Percentiles rank a stretch among this genome's conserved stretches.
Evolutionary conservation across 306 rosid genomes (phyloP).

Genomic region (Trifolium pratense): DNA sequence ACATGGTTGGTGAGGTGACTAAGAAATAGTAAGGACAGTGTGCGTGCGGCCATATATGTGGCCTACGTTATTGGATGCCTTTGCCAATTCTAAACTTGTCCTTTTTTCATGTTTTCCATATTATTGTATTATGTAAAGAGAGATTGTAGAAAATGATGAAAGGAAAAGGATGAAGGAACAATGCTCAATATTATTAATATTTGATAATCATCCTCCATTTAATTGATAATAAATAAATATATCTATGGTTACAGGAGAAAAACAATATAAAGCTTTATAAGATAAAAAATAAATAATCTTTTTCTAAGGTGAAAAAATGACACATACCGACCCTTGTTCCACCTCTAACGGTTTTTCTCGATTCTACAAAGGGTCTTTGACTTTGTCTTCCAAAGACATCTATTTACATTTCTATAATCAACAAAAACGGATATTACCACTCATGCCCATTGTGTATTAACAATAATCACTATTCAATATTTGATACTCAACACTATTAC

Average conservation of each 20-base stretch:
- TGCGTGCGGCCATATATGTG: not conserved
- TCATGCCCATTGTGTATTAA: slow-evolving; percentile 39
- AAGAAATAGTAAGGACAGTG: not conserved
- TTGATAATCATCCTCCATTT: slow-evolving; percentile 45
- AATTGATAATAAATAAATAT: slow-evolving; percentile 58
- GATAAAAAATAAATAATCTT: slow-evolving; percentile 48
- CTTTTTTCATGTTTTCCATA: not conserved
- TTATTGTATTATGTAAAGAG: not conserved
- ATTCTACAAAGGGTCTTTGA: slow-evolving; percentile 53
- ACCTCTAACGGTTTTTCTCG: slow-evolving; percentile 56
- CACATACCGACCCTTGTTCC: slow-evolving; percentile 44
- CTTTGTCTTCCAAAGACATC: slow-evolving; percentile 51
- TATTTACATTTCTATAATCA: slow-evolving; percentile 73
- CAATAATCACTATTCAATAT: slow-evolving; percentile 8
- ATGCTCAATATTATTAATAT: slow-evolving; percentile 58
- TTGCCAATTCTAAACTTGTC: slow-evolving; percentile 2
- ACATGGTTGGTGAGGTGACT: not conserved
- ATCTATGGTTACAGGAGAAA: slow-evolving; percentile 51
- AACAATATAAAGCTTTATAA: slow-evolving; percentile 41
- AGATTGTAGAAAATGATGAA: not conserved
- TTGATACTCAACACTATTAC: slow-evolving; percentile 8
- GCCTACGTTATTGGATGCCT: slow-evolving; percentile 1
- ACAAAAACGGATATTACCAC: slow-evolving; percentile 47
- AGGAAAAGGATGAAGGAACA: slow-evolving; percentile 44
- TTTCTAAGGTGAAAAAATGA: slow-evolving; percentile 39